Evolutionary conservation across 148 eudicot species (phyloP).

Genomic region (Diospyros kaki): DNA sequence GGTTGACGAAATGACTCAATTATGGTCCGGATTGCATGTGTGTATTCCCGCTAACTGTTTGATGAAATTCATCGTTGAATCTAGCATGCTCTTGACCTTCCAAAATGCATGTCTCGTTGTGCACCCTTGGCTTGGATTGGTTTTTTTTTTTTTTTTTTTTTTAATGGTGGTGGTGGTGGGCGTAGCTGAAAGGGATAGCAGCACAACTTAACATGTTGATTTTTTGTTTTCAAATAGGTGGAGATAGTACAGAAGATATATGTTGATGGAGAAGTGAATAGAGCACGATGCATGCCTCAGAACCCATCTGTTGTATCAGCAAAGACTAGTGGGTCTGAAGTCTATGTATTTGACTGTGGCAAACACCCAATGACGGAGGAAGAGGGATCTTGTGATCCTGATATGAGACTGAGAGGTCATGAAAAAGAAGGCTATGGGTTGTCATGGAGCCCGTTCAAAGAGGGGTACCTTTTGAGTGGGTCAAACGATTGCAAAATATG

Average conservation of each 20-base stretch:
- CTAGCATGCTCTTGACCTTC: background rate
- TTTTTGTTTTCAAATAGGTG: constrained; percentile 37
- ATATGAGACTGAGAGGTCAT: constrained; percentile 74
- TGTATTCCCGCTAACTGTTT: constrained; percentile 37
- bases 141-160: background rate
- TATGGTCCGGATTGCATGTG: background rate
- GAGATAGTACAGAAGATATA: constrained; percentile 64
- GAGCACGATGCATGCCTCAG: constrained; percentile 79
- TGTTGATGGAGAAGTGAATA: constrained; percentile 93
- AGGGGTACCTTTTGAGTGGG: constrained; percentile 86
- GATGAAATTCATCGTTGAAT: constrained; percentile 42
- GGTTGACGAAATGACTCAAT: too few species aligned
- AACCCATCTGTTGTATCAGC: constrained; percentile 73
- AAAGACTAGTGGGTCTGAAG: constrained; percentile 73
- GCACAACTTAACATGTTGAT: background rate
- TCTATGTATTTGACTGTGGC: constrained; percentile 66
- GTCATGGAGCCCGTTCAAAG: constrained; percentile 80
- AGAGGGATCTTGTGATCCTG: constrained; percentile 53
- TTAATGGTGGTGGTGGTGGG: background rate
- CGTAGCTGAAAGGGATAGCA: background rate
- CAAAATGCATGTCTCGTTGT: background rate
- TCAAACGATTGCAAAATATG: constrained; percentile 86
- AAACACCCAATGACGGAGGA: constrained; percentile 36
- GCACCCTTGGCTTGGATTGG: background rate
- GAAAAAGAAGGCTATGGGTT: constrained; percentile 98